Conservation (phyloP, 139 green algal species). For the Volvox reticuliferus region DNA sequence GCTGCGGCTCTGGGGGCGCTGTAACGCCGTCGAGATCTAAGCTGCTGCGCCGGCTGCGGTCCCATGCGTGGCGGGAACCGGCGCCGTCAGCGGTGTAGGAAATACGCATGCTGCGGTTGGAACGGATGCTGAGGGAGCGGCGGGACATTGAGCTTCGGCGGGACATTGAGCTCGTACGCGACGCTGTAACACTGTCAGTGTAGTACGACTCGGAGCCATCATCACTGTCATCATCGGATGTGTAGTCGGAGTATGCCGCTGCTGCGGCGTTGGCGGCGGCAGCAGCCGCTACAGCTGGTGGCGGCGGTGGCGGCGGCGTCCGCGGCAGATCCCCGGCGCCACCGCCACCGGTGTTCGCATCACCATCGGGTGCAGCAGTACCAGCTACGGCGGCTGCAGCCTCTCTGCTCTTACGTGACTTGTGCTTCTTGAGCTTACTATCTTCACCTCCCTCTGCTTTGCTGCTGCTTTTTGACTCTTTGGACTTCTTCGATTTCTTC, state of each 20-base stretch:
- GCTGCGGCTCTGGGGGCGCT: conserved; percentile 39
- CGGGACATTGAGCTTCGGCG: neutral
- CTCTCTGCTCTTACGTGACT: neutral
- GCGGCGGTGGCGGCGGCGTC: neutral
- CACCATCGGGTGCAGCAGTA: neutral
- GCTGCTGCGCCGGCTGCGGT: conserved; percentile 32
- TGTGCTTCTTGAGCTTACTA: neutral
- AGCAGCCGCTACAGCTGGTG: conserved; percentile 6
- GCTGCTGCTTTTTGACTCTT: neutral
- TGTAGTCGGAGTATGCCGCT: neutral
- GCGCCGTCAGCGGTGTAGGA: neutral
- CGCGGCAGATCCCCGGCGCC: neutral
- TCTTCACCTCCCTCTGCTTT: neutral
- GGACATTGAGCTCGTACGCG: neutral
- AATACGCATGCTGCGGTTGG: neutral
- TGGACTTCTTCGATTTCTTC: neutral
- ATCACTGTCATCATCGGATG: neutral
- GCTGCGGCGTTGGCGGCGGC: conserved; percentile 21
- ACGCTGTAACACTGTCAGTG: neutral
- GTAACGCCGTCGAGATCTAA: neutral
- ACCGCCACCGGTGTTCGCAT: neutral
- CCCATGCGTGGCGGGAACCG: conserved; percentile 25
- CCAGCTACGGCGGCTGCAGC: neutral
- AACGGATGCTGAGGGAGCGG: neutral
- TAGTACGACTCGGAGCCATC: neutral